A percentile compares a stretch with the other conserved stretches of the same genome.
Evolutionary conservation across 371 early-diverging fungal species (phyloP).

Genomic region (Entomophthora muscae): DNA sequence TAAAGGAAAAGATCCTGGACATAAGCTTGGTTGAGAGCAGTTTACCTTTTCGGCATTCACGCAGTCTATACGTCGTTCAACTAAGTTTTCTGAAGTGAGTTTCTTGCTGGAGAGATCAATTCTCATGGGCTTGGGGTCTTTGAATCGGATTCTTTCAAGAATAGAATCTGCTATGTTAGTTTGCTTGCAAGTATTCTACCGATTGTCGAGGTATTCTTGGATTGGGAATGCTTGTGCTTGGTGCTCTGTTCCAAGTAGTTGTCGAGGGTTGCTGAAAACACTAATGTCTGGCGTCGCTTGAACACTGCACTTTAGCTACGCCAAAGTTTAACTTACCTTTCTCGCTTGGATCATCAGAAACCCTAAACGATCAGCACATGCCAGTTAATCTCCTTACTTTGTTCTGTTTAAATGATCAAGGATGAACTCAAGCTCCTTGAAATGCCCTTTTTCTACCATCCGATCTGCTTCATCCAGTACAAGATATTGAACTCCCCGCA

Average conservation of each 20-base stretch:
- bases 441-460: slow-evolving; percentile 86
- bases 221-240: slow-evolving; percentile 14
- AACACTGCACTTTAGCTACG: neutral
- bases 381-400: neutral
- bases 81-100: slow-evolving; percentile 40
- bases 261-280: slow-evolving; percentile 90
- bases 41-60: slow-evolving; percentile 49
- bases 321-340: no score
- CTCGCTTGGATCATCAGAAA: slow-evolving; percentile 15
- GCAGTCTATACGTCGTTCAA: slow-evolving; percentile 74
- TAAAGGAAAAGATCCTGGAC: slow-evolving; percentile 56
- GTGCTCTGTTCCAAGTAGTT: slow-evolving; percentile 27
- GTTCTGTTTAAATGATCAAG: slow-evolving; percentile 22
- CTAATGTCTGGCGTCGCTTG: slow-evolving; percentile 52
- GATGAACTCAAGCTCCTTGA: slow-evolving; percentile 51
- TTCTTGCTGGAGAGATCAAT: slow-evolving; percentile 48
- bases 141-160: slow-evolving; percentile 49
- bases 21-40: neutral
- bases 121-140: slow-evolving; percentile 41
- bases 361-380: slow-evolving; percentile 24
- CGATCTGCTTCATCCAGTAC: slow-evolving; percentile 98
- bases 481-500: slow-evolving; percentile 41
- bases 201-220: neutral
- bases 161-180: slow-evolving; percentile 28
- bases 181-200: neutral